Percentiles rank a stretch among this genome's conserved stretches.
These are phyloP conservation scores for Delphinella strobiligena DNA, from an alignment of 2,329 filamentous ascomycete genomes.

Conservation along the genomic window DNA sequence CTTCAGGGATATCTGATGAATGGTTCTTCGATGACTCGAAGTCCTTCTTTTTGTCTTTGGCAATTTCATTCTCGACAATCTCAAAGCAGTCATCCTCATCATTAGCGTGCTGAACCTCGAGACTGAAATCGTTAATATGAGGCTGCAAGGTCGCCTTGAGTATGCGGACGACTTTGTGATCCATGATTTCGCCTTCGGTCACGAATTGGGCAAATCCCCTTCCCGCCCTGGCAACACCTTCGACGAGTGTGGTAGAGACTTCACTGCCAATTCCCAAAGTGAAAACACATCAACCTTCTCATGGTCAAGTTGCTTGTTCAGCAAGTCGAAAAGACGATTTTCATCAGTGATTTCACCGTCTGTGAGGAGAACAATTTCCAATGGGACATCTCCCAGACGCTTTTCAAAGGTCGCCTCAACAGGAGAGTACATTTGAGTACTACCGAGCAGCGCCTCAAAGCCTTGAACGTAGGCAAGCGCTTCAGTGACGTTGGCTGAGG, in stretches of 20 bases:
- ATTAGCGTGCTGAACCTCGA: constrained; percentile 48
- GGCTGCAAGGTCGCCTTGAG: constrained; percentile 57
- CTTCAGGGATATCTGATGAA: neutral
- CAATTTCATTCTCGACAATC: constrained; percentile 42
- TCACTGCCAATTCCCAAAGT: constrained; percentile 43
- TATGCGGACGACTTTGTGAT: constrained; percentile 60
- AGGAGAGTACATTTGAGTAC: constrained; percentile 40
- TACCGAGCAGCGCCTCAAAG: constrained; percentile 38
- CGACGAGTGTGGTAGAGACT: constrained; percentile 45
- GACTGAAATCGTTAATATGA: constrained; percentile 50
- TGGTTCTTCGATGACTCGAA: neutral
- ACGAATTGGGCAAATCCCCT: constrained; percentile 52
- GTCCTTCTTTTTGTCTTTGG: neutral
- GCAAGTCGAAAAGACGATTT: constrained; percentile 33
- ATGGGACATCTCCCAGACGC: constrained; percentile 32
- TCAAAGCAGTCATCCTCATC: constrained; percentile 41
- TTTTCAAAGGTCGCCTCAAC: constrained; percentile 34
- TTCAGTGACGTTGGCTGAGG: constrained; percentile 29
- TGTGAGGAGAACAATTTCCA: constrained; percentile 45
- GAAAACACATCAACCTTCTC: constrained; percentile 40
- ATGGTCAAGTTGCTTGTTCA: constrained; percentile 31
- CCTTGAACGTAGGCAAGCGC: constrained; percentile 31
- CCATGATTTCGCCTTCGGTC: constrained; percentile 50
- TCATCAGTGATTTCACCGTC: constrained; percentile 45
- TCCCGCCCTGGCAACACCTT: constrained; percentile 46